Evolutionary conservation across 192 early-diverging fungal genomes (phyloP).

Genomic region (Geranomyces michiganensis): DNA sequence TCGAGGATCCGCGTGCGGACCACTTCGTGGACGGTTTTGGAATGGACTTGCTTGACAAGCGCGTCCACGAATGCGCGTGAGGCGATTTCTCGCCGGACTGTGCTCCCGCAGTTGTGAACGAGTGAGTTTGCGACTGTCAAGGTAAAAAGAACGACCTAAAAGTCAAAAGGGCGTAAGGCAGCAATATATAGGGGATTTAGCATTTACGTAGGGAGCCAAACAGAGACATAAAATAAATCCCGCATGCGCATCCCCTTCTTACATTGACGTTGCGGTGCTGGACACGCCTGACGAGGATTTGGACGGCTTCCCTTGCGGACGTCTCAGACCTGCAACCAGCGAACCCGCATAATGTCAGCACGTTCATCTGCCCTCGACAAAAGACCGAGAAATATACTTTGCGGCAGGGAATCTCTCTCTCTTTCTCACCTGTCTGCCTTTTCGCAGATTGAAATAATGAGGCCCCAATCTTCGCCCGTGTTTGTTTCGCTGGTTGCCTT

Average conservation of each 20-base stretch:
- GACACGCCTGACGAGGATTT: constrained; percentile 42
- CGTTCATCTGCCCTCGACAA: neutral
- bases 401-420: no score
- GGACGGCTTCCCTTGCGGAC: constrained; percentile 39
- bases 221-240: no score
- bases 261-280: constrained; percentile 71
- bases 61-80: constrained; percentile 84
- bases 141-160: constrained; percentile 43
- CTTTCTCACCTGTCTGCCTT: constrained; percentile 42
- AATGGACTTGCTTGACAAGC: constrained; percentile 72
- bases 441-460: constrained; percentile 55
- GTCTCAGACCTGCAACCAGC: constrained; percentile 16
- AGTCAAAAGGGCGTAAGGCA: neutral
- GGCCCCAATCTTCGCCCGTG: constrained; percentile 89
- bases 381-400: no score
- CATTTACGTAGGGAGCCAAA: neutral
- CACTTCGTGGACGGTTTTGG: constrained; percentile 76
- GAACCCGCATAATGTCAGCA: constrained; percentile 7
- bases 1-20: constrained; percentile 82
- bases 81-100: constrained; percentile 79
- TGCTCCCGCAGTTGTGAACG: constrained; percentile 86
- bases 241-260: no score
- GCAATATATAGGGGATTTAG: neutral
- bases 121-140: constrained; percentile 78
- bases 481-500: constrained; percentile 92